phyloP scores from a whole-genome alignment of 192 early-diverging fungal genomes.

The Diversispora epigaea region DNA sequence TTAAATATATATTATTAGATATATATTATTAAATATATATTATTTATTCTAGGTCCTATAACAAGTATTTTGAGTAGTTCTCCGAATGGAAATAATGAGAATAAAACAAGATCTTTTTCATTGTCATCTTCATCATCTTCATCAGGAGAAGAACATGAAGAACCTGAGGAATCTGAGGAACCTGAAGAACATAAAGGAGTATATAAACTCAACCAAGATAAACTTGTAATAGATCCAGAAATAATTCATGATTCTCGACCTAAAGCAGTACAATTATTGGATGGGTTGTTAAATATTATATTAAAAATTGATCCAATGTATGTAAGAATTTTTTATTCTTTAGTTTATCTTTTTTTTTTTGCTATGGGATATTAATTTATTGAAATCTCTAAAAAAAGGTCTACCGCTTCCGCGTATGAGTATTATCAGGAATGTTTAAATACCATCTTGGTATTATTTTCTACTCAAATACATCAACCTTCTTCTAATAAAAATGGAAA shows the following conservation, averaged over 20 bases:
- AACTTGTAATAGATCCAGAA: constrained; percentile 44
- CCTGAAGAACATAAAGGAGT: no score
- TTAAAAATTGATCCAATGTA: constrained; percentile 60
- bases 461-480: constrained; percentile 58
- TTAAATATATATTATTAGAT: no score
- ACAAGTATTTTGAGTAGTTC: no score
- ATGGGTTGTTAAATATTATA: constrained; percentile 52
- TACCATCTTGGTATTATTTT: constrained; percentile 59
- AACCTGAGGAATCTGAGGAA: no score
- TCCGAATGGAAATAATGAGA: no score
- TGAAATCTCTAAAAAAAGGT: constrained; percentile 35
- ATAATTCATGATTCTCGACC: constrained; percentile 46
- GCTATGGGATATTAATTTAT: not conserved
- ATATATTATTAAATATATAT: no score
- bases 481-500: constrained; percentile 40
- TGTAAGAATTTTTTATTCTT: not conserved
- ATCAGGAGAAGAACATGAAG: no score
- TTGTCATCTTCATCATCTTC: no score
- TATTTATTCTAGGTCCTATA: no score
- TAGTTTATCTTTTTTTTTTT: not conserved
- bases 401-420: constrained; percentile 55
- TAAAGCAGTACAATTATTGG: constrained; percentile 59
- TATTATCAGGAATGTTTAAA: constrained; percentile 70
- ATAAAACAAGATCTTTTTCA: no score
- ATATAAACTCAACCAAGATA: constrained; percentile 38